A percentile compares a stretch with the other conserved stretches of the same genome.
Conservation (phyloP, 805 yeast species). For the Wickerhamiella nectarea region DNA sequence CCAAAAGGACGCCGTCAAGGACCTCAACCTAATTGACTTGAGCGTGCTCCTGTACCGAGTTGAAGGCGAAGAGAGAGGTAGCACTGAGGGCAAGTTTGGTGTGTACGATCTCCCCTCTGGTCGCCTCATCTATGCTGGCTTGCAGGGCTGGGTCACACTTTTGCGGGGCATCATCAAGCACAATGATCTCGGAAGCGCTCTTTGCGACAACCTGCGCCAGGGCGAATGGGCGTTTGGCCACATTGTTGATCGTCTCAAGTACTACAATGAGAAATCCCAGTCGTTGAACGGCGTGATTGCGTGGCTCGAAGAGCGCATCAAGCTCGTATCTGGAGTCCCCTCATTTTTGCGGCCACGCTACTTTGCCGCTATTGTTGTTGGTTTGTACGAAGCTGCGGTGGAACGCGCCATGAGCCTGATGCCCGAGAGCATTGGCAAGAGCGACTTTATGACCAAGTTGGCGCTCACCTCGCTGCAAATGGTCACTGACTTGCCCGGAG, state of each 20-base stretch:
- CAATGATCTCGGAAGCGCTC: constrained; percentile 74
- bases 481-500: constrained; percentile 59
- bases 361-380: constrained; percentile 69
- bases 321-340: constrained; percentile 53
- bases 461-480: constrained; percentile 77
- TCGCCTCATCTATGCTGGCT: constrained; percentile 66
- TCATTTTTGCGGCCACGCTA: constrained; percentile 73
- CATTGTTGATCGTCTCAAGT: constrained; percentile 44
- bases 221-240: constrained; percentile 89
- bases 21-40: constrained; percentile 51
- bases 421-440: constrained; percentile 41
- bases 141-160: constrained; percentile 81
- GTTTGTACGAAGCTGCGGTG: constrained; percentile 72
- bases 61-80: constrained; percentile 80
- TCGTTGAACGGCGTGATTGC: constrained; percentile 33
- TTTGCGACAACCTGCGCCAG: constrained; percentile 63
- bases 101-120: constrained; percentile 70
- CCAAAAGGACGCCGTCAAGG: constrained; percentile 56
- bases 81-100: constrained; percentile 58
- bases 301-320: constrained; percentile 59
- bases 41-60: constrained; percentile 64
- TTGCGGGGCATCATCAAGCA: constrained; percentile 45
- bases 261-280: constrained; percentile 35
- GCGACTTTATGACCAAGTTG: constrained; percentile 63
- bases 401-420: constrained; percentile 51